Conservation (phyloP, 768 basidiomycete genomes). For the Russula abietina region DNA sequence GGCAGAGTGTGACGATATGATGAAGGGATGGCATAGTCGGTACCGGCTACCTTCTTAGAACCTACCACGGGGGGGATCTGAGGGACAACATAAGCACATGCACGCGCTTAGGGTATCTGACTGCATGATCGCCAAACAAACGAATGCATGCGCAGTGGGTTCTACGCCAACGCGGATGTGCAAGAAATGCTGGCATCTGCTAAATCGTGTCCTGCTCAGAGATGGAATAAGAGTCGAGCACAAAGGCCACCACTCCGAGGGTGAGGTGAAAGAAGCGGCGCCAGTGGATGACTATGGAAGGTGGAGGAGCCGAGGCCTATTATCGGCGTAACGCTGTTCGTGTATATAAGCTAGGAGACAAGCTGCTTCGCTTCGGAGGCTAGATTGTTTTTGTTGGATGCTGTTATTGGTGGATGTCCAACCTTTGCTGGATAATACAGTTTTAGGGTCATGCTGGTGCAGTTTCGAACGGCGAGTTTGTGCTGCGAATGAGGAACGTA, state of each 20-base stretch:
- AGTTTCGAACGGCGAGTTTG: too few relatives aligned
- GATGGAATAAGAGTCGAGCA: neutral
- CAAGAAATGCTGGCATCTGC: conserved; percentile 12
- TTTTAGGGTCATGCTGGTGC: too few relatives aligned
- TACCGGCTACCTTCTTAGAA: too few relatives aligned
- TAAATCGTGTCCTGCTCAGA: neutral
- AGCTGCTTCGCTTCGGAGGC: neutral
- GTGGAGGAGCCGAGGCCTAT: neutral
- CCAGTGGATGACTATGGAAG: conserved; percentile 38
- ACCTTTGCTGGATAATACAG: too few relatives aligned
- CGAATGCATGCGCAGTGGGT: conserved; percentile 38
- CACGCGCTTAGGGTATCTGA: conserved; percentile 38
- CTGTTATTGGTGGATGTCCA: neutral
- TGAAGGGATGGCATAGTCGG: too few relatives aligned
- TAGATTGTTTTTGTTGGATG: too few relatives aligned
- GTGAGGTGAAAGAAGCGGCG: conserved; percentile 69
- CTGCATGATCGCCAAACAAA: conserved; percentile 41
- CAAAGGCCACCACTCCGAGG: conserved; percentile 64
- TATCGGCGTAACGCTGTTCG: conserved; percentile 32
- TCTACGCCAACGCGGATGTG: conserved; percentile 37
- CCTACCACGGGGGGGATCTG: too few relatives aligned
- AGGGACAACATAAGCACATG: too few relatives aligned
- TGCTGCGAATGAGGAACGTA: too few relatives aligned
- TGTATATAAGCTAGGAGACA: neutral
- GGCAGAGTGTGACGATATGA: too few relatives aligned